Evolutionary conservation across 805 yeast genomes (phyloP).

Genomic region (Hyphopichia homilentoma): DNA sequence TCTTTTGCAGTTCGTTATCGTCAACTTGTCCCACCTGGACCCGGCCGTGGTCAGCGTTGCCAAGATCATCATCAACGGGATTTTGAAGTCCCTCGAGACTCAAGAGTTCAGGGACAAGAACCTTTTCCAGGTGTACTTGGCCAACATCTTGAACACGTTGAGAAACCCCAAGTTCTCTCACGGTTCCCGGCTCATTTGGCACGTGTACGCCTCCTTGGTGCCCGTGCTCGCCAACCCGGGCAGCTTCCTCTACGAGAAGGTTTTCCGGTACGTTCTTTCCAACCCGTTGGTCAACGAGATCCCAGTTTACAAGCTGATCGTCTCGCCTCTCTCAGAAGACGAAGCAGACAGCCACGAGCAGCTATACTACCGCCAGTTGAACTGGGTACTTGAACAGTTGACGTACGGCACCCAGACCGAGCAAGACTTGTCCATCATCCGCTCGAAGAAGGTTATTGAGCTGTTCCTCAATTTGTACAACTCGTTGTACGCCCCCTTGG

Average conservation of each 20-base stretch:
- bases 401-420: slow-evolving; percentile 42
- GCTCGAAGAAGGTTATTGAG: slow-evolving; percentile 58
- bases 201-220: slow-evolving; percentile 51
- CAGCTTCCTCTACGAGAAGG: slow-evolving; percentile 69
- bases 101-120: slow-evolving; percentile 51
- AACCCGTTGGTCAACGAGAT: slow-evolving; percentile 47
- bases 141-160: slow-evolving; percentile 41
- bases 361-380: slow-evolving; percentile 53
- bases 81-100: slow-evolving; percentile 39
- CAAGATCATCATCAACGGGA: slow-evolving; percentile 40
- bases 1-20: slow-evolving; percentile 48
- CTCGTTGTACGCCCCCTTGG: slow-evolving; percentile 45
- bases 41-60: slow-evolving; percentile 30
- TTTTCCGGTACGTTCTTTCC: slow-evolving; percentile 59
- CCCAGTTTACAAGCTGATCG: slow-evolving; percentile 43
- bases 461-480: slow-evolving; percentile 55
- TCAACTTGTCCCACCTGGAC: slow-evolving; percentile 39
- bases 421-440: slow-evolving; percentile 52
- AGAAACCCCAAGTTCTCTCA: slow-evolving; percentile 18
- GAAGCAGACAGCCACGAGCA: slow-evolving; percentile 30
- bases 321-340: slow-evolving; percentile 12
- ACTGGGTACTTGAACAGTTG: slow-evolving; percentile 62
- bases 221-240: slow-evolving; percentile 65
- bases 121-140: slow-evolving; percentile 51
- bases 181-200: slow-evolving; percentile 40